Percentiles rank a stretch among this genome's conserved stretches.
Evolutionary conservation across 768 basidiomycete species (phyloP).

Genomic region (Inosperma sp.): DNA sequence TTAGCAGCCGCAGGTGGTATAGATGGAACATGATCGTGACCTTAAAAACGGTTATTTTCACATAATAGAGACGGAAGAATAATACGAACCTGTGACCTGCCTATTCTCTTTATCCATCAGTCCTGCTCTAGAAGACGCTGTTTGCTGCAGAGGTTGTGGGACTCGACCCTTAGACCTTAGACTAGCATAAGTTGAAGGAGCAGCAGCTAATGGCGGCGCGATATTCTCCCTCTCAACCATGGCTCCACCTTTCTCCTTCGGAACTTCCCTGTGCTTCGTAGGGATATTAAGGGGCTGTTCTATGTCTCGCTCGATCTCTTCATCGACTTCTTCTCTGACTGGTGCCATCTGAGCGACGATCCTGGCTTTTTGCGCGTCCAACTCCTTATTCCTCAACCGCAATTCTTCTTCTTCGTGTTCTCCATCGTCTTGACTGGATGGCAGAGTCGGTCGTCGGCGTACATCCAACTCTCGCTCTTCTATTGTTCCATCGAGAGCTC

Average conservation of each 20-base stretch:
- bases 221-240: constrained; percentile 17
- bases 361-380: constrained; percentile 87
- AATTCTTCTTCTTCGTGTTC: constrained; percentile 37
- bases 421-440: constrained; percentile 26
- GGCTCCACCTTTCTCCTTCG: constrained; percentile 17
- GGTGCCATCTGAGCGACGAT: constrained; percentile 94
- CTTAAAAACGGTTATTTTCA: constrained; percentile 9
- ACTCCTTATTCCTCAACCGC: constrained; percentile 57
- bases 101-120: constrained; percentile 22
- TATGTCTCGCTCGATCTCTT: constrained; percentile 25
- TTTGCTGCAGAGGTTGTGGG: not conserved
- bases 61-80: not conserved
- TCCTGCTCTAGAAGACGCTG: not conserved
- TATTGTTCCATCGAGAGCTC: constrained; percentile 43
- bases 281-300: constrained; percentile 27
- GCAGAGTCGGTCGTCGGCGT: constrained; percentile 21
- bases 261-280: constrained; percentile 20
- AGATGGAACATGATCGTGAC: constrained; percentile 7
- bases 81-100: constrained; percentile 4
- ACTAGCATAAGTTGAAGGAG: constrained; percentile 9
- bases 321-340: constrained; percentile 40
- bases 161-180: not conserved
- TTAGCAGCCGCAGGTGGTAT: constrained; percentile 7
- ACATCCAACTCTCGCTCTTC: constrained; percentile 28
- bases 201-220: constrained; percentile 4